Percentiles rank a stretch among this genome's conserved stretches.
Evolutionary conservation across 495 filamentous ascomycete species (phyloP).

Genomic region (Cercophora newfieldiana): DNA sequence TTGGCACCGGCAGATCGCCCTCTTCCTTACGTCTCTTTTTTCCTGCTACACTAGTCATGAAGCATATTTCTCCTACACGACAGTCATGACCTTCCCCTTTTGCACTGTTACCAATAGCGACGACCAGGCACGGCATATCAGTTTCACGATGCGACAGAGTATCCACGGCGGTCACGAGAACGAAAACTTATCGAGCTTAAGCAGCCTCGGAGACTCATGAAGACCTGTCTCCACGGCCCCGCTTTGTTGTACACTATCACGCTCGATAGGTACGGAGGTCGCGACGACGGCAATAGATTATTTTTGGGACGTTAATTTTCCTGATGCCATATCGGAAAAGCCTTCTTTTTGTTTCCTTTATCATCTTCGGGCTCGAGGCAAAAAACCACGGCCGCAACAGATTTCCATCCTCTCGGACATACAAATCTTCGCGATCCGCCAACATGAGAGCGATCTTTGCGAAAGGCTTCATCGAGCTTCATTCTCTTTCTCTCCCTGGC

Average conservation of each 20-base stretch:
- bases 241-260: slow-evolving; percentile 43
- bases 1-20: slow-evolving; percentile 33
- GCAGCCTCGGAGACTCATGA: slow-evolving; percentile 19
- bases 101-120: slow-evolving; percentile 35
- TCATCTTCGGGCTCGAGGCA: not conserved
- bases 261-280: slow-evolving; percentile 28
- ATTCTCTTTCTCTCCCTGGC: not conserved
- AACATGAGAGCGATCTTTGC: not conserved
- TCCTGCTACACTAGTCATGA: slow-evolving; percentile 35
- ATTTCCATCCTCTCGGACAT: not conserved
- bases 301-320: slow-evolving; percentile 12
- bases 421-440: not conserved
- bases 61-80: slow-evolving; percentile 33
- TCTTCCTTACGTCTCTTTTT: slow-evolving; percentile 30
- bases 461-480: not conserved
- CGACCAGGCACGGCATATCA: slow-evolving; percentile 30
- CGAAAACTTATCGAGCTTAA: slow-evolving; percentile 29
- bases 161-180: slow-evolving; percentile 23
- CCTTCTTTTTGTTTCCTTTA: slow-evolving; percentile 2
- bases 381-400: not conserved
- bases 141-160: slow-evolving; percentile 28
- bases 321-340: not conserved
- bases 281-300: slow-evolving; percentile 29
- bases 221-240: slow-evolving; percentile 17
- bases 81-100: slow-evolving; percentile 32